phyloP scores from a whole-genome alignment of 1,284 basidiomycete species.

The Apiotrichum akiyoshidainum region DNA sequence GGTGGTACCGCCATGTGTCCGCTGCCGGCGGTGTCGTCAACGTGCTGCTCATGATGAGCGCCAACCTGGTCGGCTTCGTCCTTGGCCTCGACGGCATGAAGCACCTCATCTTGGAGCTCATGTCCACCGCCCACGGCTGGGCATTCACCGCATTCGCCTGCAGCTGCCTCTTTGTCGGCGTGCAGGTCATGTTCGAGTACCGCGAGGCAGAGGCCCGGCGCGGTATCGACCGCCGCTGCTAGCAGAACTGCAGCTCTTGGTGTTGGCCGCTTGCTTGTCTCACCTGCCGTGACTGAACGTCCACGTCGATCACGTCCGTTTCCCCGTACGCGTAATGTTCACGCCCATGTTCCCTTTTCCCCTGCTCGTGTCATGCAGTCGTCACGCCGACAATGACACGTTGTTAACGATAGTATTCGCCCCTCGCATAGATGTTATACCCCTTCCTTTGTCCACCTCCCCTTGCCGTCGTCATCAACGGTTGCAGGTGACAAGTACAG shows the following conservation, averaged over 20 bases:
- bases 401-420: no score
- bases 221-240: slow-evolving; percentile 48
- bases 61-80: slow-evolving; percentile 94
- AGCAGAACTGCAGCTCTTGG: neutral
- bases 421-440: no score
- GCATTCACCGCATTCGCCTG: slow-evolving; percentile 65
- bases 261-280: no score
- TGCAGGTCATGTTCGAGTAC: slow-evolving; percentile 95
- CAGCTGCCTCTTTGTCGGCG: slow-evolving; percentile 71
- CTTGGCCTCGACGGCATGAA: slow-evolving; percentile 78
- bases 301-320: no score
- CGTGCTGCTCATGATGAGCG: slow-evolving; percentile 83
- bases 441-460: no score
- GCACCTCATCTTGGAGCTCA: slow-evolving; percentile 66
- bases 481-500: no score
- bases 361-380: no score
- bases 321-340: no score
- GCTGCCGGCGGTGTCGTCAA: slow-evolving; percentile 83
- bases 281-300: no score
- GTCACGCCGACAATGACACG: no score
- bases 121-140: slow-evolving; percentile 58
- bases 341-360: no score
- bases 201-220: slow-evolving; percentile 53
- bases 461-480: no score
- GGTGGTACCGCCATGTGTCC: slow-evolving; percentile 84